Conservation (phyloP, 352 stramenopile genomes). For the Aphanomyces invadans region DNA sequence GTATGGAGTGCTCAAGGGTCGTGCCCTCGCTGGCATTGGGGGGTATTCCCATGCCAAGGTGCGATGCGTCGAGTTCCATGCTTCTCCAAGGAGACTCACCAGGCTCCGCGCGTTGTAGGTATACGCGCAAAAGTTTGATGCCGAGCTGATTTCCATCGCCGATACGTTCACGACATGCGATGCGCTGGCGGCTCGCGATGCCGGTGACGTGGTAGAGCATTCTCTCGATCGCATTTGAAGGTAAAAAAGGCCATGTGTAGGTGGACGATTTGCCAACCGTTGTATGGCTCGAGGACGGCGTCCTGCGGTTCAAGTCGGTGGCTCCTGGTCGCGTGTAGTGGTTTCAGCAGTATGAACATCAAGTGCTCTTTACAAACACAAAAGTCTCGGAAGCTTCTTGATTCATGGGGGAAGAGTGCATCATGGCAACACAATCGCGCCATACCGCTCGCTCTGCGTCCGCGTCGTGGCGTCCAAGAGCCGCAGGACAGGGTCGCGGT, state of each 20-base stretch:
- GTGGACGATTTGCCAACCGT: conserved; percentile 17
- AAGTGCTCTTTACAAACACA: too few relatives aligned
- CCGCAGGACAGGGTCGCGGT: conserved; percentile 17
- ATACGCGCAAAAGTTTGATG: conserved; percentile 60
- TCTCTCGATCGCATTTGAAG: neutral
- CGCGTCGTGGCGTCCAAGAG: neutral
- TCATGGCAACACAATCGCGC: neutral
- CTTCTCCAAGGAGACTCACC: neutral
- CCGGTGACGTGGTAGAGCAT: conserved; percentile 2
- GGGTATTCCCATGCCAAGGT: conserved; percentile 52
- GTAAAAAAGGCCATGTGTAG: neutral
- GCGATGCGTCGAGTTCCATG: conserved; percentile 49
- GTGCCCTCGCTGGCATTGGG: conserved; percentile 75
- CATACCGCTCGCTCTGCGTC: conserved; percentile 7
- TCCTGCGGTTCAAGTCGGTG: conserved; percentile 18
- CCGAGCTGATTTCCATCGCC: conserved; percentile 84
- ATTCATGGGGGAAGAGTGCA: too few relatives aligned
- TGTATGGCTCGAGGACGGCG: conserved; percentile 23
- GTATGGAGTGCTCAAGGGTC: conserved; percentile 72
- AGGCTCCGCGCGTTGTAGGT: conserved; percentile 17
- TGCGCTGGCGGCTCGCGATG: conserved; percentile 30
- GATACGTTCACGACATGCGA: conserved; percentile 88
- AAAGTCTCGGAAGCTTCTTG: too few relatives aligned
- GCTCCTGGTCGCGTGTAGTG: neutral
- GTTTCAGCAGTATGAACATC: too few relatives aligned